Evolutionary conservation across 768 basidiomycete genomes (phyloP).

Genomic region (Rhodotorula diobovata): DNA sequence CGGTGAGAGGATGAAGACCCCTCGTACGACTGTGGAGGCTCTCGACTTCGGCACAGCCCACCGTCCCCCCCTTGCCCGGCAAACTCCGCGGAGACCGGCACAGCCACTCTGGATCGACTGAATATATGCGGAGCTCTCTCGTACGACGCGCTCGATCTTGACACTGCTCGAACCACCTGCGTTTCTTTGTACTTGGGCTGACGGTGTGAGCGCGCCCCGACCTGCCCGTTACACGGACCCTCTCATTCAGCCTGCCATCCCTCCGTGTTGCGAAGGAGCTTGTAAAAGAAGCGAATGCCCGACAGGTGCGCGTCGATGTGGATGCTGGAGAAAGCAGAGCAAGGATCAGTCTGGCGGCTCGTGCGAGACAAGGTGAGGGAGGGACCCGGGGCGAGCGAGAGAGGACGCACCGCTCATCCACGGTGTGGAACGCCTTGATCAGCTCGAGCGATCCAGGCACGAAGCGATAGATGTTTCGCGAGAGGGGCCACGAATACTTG

Average conservation of each 20-base stretch:
- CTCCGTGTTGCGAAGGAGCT: conserved; percentile 47
- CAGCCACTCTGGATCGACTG: no score
- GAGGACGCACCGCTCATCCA: conserved; percentile 37
- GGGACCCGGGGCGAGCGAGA: neutral
- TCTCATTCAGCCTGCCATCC: conserved; percentile 27
- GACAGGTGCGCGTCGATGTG: conserved; percentile 46
- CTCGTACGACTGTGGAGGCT: no score
- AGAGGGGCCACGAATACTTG: conserved; percentile 44
- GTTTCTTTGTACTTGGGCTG: no score
- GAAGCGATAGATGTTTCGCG: conserved; percentile 48
- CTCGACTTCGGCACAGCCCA: no score
- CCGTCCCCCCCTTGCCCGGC: no score
- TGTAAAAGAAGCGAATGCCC: conserved; percentile 47
- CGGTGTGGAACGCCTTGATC: conserved; percentile 45
- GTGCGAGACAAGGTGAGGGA: neutral
- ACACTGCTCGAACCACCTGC: no score
- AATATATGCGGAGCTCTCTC: neutral
- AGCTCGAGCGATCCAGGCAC: conserved; percentile 39
- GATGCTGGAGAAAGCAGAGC: conserved; percentile 21
- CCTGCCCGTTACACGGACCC: no score
- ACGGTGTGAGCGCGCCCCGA: no score
- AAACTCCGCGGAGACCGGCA: neutral
- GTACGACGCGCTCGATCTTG: no score
- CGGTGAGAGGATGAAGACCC: neutral
- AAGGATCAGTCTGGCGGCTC: neutral